Evolutionary conservation across 2,329 filamentous ascomycete genomes (phyloP).

Genomic region (Cladosporium sp.): DNA sequence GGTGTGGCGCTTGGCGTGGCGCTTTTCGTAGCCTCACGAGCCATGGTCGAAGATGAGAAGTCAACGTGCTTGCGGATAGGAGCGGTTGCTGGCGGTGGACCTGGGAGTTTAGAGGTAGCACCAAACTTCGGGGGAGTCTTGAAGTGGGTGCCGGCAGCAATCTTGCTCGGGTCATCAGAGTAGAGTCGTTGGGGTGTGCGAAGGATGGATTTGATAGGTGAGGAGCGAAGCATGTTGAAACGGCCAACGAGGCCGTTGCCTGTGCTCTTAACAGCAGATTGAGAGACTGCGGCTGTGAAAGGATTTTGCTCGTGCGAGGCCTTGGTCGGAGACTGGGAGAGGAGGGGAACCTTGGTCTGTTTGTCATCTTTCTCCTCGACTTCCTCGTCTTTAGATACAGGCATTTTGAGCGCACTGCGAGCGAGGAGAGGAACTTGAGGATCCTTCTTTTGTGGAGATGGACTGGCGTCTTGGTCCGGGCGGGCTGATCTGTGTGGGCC

Average conservation of each 20-base stretch:
- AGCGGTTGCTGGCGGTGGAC: slow-evolving; percentile 55
- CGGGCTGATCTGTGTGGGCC: background rate
- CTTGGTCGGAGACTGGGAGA: slow-evolving; percentile 32
- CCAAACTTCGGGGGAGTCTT: slow-evolving; percentile 35
- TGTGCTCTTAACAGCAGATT: slow-evolving; percentile 27
- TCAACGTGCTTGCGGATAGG: slow-evolving; percentile 74
- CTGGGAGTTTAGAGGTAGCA: slow-evolving; percentile 15
- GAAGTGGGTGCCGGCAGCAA: slow-evolving; percentile 56
- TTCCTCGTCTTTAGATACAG: slow-evolving; percentile 18
- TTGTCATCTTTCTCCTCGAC: slow-evolving; percentile 17
- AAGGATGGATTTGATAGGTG: slow-evolving; percentile 59
- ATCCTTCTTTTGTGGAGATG: slow-evolving; percentile 11
- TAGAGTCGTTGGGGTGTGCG: slow-evolving; percentile 55
- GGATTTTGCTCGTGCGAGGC: slow-evolving; percentile 18
- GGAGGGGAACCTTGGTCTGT: slow-evolving; percentile 22
- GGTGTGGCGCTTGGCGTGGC: slow-evolving; percentile 16
- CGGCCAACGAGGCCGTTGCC: slow-evolving; percentile 36
- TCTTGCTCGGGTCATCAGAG: slow-evolving; percentile 54
- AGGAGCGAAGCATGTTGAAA: slow-evolving; percentile 46
- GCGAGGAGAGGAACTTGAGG: slow-evolving; percentile 22
- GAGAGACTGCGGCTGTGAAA: slow-evolving; percentile 23
- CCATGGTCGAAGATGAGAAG: slow-evolving; percentile 62
- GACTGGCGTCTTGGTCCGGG: slow-evolving; percentile 7
- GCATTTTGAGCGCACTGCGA: slow-evolving; percentile 26
- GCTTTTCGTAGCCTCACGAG: slow-evolving; percentile 19